phyloP scores from a whole-genome alignment of 106 monocot species.

The Apostasia shenzhenica region DNA sequence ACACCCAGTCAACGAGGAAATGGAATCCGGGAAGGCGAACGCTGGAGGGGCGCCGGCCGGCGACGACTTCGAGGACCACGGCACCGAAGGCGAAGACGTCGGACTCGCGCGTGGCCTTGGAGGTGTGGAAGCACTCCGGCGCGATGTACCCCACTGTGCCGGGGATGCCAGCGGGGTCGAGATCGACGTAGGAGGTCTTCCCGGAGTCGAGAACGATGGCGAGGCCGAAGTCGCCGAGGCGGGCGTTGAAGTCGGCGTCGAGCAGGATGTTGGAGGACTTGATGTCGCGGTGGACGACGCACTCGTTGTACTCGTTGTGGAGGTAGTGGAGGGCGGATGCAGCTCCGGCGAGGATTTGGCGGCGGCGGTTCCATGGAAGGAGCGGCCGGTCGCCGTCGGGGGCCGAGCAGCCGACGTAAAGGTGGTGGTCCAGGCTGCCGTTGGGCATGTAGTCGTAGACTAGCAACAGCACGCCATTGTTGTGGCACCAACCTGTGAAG shows the following conservation, averaged over 20 bases:
- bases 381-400: not conserved
- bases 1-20: constrained; percentile 55
- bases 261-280: constrained; percentile 85
- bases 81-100: constrained; percentile 82
- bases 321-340: constrained; percentile 79
- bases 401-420: constrained; percentile 14
- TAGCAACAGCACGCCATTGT: constrained; percentile 47
- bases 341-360: constrained; percentile 44
- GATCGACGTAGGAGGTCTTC: constrained; percentile 63
- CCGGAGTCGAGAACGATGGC: constrained; percentile 64
- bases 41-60: constrained; percentile 43
- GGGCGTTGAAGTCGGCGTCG: constrained; percentile 59
- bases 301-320: constrained; percentile 77
- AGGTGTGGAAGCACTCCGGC: constrained; percentile 87
- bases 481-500: constrained; percentile 71
- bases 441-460: constrained; percentile 93
- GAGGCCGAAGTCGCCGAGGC: constrained; percentile 87
- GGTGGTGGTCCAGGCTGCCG: constrained; percentile 76
- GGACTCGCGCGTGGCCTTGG: constrained; percentile 69
- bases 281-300: constrained; percentile 74
- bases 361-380: constrained; percentile 51
- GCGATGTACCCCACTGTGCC: constrained; percentile 82
- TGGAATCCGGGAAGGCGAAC: constrained; percentile 23
- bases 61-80: constrained; percentile 61
- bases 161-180: constrained; percentile 41